Percentiles rank a stretch among this genome's conserved stretches.
Conservation (phyloP, 345 rosid species). For the Cardamine chenopodiifolia region DNA sequence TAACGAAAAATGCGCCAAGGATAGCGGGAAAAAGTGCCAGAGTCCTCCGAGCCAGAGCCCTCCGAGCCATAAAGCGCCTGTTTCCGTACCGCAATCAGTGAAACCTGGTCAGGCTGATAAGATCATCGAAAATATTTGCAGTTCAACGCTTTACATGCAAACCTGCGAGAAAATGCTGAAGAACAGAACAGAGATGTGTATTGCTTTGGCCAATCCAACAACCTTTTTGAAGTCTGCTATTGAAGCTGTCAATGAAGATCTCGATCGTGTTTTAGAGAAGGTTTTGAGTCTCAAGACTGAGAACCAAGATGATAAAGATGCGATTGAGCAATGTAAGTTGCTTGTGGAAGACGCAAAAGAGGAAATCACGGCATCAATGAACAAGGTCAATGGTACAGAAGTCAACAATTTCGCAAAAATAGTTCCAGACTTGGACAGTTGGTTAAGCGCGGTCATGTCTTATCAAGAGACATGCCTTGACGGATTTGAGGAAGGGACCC, state of each 20-base stretch:
- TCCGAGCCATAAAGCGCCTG: neutral
- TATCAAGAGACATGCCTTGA: constrained; percentile 79
- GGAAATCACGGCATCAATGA: constrained; percentile 45
- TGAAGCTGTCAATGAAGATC: constrained; percentile 48
- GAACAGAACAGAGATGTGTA: constrained; percentile 34
- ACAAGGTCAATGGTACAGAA: constrained; percentile 30
- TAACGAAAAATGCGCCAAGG: neutral
- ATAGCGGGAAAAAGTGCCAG: constrained; percentile 15
- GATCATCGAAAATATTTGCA: constrained; percentile 52
- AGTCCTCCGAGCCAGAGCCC: constrained; percentile 11
- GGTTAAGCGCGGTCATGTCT: constrained; percentile 84
- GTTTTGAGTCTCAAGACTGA: constrained; percentile 44
- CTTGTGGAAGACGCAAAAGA: constrained; percentile 56
- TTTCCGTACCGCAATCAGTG: constrained; percentile 16
- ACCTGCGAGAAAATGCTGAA: constrained; percentile 55
- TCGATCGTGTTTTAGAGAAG: constrained; percentile 45
- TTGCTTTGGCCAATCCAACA: constrained; percentile 45
- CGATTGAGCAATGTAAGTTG: constrained; percentile 62
- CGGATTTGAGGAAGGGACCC: constrained; percentile 66
- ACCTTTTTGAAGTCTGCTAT: constrained; percentile 54
- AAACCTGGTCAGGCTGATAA: constrained; percentile 30
- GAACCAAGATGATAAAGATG: constrained; percentile 51
- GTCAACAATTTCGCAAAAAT: constrained; percentile 20
- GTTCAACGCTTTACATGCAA: constrained; percentile 50
- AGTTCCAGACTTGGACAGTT: constrained; percentile 53